These are phyloP conservation scores for Melanogaster broomeanus DNA, from an alignment of 768 basidiomycete genomes.

Conservation along the genomic window DNA sequence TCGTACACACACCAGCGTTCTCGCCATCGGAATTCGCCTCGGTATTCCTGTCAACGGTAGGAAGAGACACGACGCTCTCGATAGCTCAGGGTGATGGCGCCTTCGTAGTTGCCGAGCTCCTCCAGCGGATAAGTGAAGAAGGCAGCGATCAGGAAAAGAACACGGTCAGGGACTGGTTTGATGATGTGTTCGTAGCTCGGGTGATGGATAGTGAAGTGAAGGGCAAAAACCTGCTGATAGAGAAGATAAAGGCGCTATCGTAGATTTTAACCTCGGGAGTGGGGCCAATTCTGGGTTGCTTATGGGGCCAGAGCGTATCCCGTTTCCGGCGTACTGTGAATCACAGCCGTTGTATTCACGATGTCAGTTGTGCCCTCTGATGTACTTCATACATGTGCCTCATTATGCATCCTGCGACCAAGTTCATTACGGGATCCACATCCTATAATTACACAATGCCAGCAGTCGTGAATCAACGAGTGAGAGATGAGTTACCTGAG, in stretches of 20 bases:
- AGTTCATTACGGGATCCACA: slow-evolving; percentile 43
- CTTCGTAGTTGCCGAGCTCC: slow-evolving; percentile 75
- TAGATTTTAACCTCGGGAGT: slow-evolving; percentile 7
- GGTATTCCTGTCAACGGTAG: slow-evolving; percentile 55
- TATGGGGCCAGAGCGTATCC: slow-evolving; percentile 1
- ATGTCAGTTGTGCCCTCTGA: too few relatives aligned
- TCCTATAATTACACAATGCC: slow-evolving; percentile 51
- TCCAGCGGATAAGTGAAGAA: slow-evolving; percentile 55
- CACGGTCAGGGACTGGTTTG: slow-evolving; percentile 62
- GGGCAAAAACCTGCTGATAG: slow-evolving; percentile 70
- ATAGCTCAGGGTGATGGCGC: slow-evolving; percentile 67
- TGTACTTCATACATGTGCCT: too few relatives aligned
- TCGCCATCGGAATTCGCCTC: slow-evolving; percentile 60
- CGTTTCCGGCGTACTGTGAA: slow-evolving; percentile 6
- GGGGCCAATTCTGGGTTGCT: too few relatives aligned
- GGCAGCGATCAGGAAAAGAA: slow-evolving; percentile 41
- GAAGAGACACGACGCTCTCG: slow-evolving; percentile 47
- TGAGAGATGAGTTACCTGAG: slow-evolving; percentile 58
- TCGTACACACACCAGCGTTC: slow-evolving; percentile 57
- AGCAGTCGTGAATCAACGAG: slow-evolving; percentile 52
- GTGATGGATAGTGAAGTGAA: slow-evolving; percentile 61
- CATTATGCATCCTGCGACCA: too few relatives aligned
- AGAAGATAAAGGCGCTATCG: slow-evolving; percentile 45
- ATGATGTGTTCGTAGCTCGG: slow-evolving; percentile 41
- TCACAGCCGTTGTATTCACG: too few relatives aligned